phyloP scores from a whole-genome alignment of 441 rosid species.

The Brassica hybrid region DNA sequence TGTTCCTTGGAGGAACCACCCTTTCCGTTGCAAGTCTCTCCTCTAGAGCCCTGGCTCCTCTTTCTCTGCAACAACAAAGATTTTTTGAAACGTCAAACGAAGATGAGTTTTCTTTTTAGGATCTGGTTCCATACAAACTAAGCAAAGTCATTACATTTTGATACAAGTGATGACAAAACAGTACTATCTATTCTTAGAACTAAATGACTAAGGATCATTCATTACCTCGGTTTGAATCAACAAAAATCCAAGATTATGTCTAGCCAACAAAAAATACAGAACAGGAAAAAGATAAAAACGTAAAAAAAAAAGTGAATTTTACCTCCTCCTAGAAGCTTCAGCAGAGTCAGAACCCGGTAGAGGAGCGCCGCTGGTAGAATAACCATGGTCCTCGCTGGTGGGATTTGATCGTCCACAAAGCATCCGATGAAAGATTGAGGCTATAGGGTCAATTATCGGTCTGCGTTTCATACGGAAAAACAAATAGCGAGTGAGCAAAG shows the following conservation, averaged over 20 bases:
- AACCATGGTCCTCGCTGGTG: constrained; percentile 54
- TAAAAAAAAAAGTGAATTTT: constrained; percentile 1
- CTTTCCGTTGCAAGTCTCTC: constrained; percentile 92
- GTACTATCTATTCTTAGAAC: background rate
- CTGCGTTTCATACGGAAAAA: constrained; percentile 43
- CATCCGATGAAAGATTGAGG: constrained; percentile 79
- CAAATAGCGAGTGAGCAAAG: constrained; percentile 12
- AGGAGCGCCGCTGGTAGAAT: constrained; percentile 64
- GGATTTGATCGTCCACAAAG: constrained; percentile 74
- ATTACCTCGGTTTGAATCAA: constrained; percentile 20
- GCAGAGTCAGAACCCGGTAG: constrained; percentile 92
- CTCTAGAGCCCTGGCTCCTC: constrained; percentile 95
- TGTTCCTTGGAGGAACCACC: constrained; percentile 55
- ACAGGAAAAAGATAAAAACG: background rate
- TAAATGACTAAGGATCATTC: background rate
- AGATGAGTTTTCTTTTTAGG: background rate
- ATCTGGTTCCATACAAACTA: background rate
- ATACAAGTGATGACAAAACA: background rate
- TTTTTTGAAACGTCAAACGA: background rate
- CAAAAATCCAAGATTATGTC: constrained; percentile 4
- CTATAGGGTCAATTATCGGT: constrained; percentile 78
- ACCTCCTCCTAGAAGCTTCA: constrained; percentile 98
- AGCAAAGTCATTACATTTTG: background rate
- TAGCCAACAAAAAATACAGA: background rate
- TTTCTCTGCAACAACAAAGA: constrained; percentile 77